Evolutionary conservation across 345 rosid genomes (phyloP).

Genomic region (Brassica incana): DNA sequence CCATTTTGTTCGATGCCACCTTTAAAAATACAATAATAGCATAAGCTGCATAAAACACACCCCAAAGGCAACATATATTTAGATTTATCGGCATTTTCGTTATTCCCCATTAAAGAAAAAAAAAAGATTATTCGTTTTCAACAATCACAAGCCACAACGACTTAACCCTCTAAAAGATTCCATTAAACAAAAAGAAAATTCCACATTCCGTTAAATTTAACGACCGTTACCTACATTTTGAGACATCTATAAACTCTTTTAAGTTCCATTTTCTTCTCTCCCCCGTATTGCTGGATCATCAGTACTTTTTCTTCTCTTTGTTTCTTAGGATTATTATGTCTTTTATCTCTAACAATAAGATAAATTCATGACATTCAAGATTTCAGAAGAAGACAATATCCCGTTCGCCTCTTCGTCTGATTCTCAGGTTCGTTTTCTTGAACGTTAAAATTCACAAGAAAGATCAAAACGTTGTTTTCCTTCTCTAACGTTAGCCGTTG

Average conservation of each 20-base stretch:
- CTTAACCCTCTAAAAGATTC: conserved; percentile 19
- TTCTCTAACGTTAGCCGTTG: not conserved
- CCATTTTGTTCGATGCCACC: conserved; percentile 30
- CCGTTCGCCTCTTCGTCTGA: conserved; percentile 23
- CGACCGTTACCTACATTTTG: conserved; percentile 13
- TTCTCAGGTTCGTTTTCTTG: conserved; percentile 32
- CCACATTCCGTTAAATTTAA: conserved; percentile 27
- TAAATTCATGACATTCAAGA: conserved; percentile 17
- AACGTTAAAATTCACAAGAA: not conserved
- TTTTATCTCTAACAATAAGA: conserved; percentile 7
- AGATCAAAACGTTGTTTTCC: conserved; percentile 7
- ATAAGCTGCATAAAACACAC: not conserved
- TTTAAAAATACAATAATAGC: conserved; percentile 11
- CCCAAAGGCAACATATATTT: not conserved
- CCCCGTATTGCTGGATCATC: conserved; percentile 30
- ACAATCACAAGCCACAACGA: conserved; percentile 31
- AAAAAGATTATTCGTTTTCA: conserved; percentile 24
- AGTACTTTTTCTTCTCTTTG: not conserved
- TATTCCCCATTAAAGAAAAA: not conserved
- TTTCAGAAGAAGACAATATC: conserved; percentile 15
- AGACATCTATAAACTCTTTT: conserved; percentile 5
- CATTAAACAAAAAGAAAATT: conserved; percentile 20
- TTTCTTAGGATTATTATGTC: not conserved
- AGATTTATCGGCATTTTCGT: not conserved
- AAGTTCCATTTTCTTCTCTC: conserved; percentile 9